Conservation (phyloP, 805 yeast genomes). For the Wickerhamiella australiensis region DNA sequence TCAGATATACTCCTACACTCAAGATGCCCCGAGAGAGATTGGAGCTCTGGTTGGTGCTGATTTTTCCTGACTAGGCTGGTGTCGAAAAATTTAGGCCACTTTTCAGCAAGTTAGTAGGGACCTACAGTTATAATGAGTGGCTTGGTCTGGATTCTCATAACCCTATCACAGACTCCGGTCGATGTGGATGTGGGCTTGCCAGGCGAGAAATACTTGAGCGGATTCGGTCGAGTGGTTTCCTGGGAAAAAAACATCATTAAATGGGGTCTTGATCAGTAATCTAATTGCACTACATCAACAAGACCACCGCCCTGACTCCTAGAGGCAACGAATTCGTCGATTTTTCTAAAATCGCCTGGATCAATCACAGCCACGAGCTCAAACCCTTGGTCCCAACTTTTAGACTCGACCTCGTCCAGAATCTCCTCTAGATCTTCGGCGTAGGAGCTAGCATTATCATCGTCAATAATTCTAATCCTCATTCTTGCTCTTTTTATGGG, state of each 20-base stretch:
- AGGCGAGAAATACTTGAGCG: no score
- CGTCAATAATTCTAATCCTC: constrained; percentile 54
- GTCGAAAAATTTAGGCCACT: no score
- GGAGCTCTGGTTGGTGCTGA: no score
- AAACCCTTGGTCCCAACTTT: constrained; percentile 34
- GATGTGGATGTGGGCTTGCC: no score
- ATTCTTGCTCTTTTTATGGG: constrained; percentile 92
- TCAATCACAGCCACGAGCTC: constrained; percentile 62
- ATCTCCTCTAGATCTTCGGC: constrained; percentile 34
- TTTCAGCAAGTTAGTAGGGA: no score
- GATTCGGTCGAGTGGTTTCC: no score
- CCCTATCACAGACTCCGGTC: no score
- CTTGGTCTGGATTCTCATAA: no score
- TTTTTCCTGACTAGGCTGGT: no score
- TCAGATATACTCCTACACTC: no score
- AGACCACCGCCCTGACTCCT: constrained; percentile 47
- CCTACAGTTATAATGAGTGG: no score
- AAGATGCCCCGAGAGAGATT: no score
- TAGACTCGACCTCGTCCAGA: constrained; percentile 36
- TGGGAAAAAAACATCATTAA: not conserved
- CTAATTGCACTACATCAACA: constrained; percentile 56
- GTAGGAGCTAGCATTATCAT: constrained; percentile 40
- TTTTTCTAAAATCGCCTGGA: constrained; percentile 66
- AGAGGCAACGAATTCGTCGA: constrained; percentile 45
- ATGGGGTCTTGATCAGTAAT: not conserved